These are phyloP conservation scores for Candida dajiaensis DNA, from an alignment of 805 yeast genomes.

Conservation along the genomic window DNA sequence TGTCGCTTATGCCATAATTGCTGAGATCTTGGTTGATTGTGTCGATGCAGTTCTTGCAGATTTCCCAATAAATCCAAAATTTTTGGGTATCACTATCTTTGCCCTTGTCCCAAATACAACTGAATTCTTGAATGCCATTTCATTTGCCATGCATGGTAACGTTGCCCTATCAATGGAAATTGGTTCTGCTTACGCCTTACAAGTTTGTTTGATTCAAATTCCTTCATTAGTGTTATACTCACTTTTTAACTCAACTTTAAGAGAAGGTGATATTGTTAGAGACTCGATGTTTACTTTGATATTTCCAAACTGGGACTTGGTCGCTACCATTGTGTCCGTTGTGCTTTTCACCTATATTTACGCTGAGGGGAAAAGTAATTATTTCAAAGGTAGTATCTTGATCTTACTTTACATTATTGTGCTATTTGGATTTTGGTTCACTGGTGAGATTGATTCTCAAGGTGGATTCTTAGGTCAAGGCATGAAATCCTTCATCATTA, in stretches of 20 bases:
- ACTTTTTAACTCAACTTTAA: slow-evolving; percentile 39
- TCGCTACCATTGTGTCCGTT: slow-evolving; percentile 79
- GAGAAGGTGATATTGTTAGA: slow-evolving; percentile 25
- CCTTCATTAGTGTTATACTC: slow-evolving; percentile 85
- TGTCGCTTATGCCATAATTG: slow-evolving; percentile 82
- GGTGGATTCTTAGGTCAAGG: slow-evolving; percentile 3
- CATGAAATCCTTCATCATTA: background rate
- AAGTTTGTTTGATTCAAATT: slow-evolving; percentile 88
- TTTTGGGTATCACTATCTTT: slow-evolving; percentile 88
- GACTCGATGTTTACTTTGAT: slow-evolving; percentile 66
- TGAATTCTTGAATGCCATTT: slow-evolving; percentile 92
- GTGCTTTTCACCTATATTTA: slow-evolving; percentile 88
- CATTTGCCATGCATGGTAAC: slow-evolving; percentile 93
- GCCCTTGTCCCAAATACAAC: slow-evolving; percentile 97
- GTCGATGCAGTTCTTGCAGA: slow-evolving; percentile 82
- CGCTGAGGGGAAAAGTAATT: slow-evolving; percentile 95
- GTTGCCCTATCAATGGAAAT: slow-evolving; percentile 97
- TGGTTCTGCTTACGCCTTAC: slow-evolving; percentile 95
- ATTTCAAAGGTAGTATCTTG: slow-evolving; percentile 89
- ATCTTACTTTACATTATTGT: slow-evolving; percentile 73
- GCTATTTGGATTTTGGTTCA: slow-evolving; percentile 74
- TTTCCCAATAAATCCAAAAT: slow-evolving; percentile 83
- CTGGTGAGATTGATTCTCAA: slow-evolving; percentile 24
- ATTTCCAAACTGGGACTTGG: slow-evolving; percentile 93
- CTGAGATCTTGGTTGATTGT: slow-evolving; percentile 88